Base-by-base conservation (phyloP, 139 green algal genomes). In the Picochlorum sp. region DNA sequence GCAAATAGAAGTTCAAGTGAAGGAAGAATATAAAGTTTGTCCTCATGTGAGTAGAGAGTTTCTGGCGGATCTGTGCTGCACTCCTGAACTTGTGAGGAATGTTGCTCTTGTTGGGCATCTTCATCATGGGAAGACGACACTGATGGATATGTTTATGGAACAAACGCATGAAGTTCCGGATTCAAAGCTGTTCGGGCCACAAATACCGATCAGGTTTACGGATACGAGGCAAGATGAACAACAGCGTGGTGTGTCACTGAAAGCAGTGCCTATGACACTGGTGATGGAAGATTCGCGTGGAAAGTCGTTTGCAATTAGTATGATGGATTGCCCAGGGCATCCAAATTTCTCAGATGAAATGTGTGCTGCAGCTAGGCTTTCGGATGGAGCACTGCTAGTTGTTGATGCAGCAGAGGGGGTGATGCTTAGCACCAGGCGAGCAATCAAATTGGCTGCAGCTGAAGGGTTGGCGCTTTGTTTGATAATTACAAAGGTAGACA, bases 121-220 rank as follows among this genome's bases (percentile, higher is more conserved):
- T 55, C 93, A 98, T 73, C 88, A 96, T 61, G 93, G 93, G 32
- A 99, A 99, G 76, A 98, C 93, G 5, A 74, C 80, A 33, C 22
- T 98, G 25, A 88, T 96, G 83, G 91, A 98, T 78, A 97, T 97
- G 89, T 63, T 96, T n/a, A 81, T 98, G 41, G 83, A 97, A 77
- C 82, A 95, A 75, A 95, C 90, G 25, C 85, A 94, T 55, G 57
- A 78, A 29, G 40, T 84, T 44, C 31, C 59, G n/a, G 55, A 74
- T 7, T 70, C 80, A 58, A 66, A 35, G 51, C 47, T 68, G 8
- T 44, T 40, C 52, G 40, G 40, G 0, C 51, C 50, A 45, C 60
- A 74, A 37, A 33, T 28, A 33, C 67, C 67, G n/a, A 64, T 97
- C 68, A 70, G 83, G 9, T 99, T 86, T 78, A 98, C 90, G 4